Percentiles rank a stretch among this genome's conserved stretches.
Conservation (phyloP, 805 yeast species). For the Phaffomyces antillensis region DNA sequence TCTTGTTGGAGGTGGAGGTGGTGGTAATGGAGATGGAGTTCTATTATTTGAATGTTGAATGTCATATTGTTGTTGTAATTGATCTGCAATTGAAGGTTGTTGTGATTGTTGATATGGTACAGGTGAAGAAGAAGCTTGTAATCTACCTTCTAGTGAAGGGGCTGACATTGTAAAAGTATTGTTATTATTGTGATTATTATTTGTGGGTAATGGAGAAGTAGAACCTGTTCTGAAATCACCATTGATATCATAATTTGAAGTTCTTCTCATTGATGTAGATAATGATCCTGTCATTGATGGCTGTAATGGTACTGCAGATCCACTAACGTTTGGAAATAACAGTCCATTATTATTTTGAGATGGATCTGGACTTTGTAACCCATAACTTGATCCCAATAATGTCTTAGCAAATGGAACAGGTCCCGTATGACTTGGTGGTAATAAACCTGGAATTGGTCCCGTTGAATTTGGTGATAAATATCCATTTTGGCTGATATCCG, state of each 20-base stretch:
- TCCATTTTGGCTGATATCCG: constrained; percentile 2
- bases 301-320: constrained; percentile 15
- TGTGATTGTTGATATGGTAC: constrained; percentile 8
- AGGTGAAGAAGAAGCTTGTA: constrained; percentile 20
- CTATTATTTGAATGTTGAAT: constrained; percentile 5
- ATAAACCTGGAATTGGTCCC: constrained; percentile 12
- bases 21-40: constrained; percentile 24
- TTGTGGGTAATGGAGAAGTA: constrained; percentile 6
- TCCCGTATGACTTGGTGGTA: constrained; percentile 13
- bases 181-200: not conserved
- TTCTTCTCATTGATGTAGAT: constrained; percentile 16
- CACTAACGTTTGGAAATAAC: constrained; percentile 13
- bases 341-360: not conserved
- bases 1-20: constrained; percentile 33
- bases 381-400: constrained; percentile 2
- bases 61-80: constrained; percentile 12
- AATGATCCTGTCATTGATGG: constrained; percentile 38
- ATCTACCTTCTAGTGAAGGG: constrained; percentile 13
- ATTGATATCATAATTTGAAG: not conserved
- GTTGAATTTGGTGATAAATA: constrained; percentile 25
- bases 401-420: constrained; percentile 21
- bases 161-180: constrained; percentile 2
- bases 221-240: constrained; percentile 6
- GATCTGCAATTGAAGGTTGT: constrained; percentile 9
- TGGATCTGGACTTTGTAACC: constrained; percentile 2